Evolutionary conservation across 2,329 filamentous ascomycete species (phyloP).

Genomic region (Dothistroma pini): DNA sequence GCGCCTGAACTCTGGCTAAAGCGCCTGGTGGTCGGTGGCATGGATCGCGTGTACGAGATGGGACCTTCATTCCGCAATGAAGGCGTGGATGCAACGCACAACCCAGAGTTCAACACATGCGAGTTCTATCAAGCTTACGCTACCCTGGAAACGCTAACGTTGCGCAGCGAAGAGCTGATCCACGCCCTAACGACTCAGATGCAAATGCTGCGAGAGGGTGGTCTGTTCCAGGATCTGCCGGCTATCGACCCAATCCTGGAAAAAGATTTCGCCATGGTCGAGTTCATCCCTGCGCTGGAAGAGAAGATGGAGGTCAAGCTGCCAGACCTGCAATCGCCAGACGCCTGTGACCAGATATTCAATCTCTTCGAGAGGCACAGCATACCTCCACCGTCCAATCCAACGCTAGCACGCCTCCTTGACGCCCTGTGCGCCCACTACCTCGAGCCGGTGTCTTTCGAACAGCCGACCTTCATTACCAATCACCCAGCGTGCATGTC

Average conservation of each 20-base stretch:
- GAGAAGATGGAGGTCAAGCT: slow-evolving; percentile 60
- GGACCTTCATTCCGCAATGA: slow-evolving; percentile 92
- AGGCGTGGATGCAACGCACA: slow-evolving; percentile 80
- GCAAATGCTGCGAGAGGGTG: not conserved
- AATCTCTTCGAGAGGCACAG: slow-evolving; percentile 51
- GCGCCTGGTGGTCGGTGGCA: slow-evolving; percentile 80
- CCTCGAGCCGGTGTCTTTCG: slow-evolving; percentile 70
- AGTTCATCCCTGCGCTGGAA: slow-evolving; percentile 81
- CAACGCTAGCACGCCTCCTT: slow-evolving; percentile 66
- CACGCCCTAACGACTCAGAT: slow-evolving; percentile 15
- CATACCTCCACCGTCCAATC: slow-evolving; percentile 49
- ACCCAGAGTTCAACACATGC: slow-evolving; percentile 95
- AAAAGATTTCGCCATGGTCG: slow-evolving; percentile 56
- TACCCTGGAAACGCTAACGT: slow-evolving; percentile 70
- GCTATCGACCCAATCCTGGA: slow-evolving; percentile 16
- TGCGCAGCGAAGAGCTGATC: slow-evolving; percentile 70
- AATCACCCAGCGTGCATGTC: slow-evolving; percentile 89
- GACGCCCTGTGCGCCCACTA: slow-evolving; percentile 74
- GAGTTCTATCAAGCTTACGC: slow-evolving; percentile 92
- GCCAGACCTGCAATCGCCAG: slow-evolving; percentile 48
- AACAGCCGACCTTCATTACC: slow-evolving; percentile 74
- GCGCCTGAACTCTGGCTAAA: slow-evolving; percentile 96
- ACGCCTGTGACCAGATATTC: slow-evolving; percentile 54
- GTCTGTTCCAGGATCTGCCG: slow-evolving; percentile 27
- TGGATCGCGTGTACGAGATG: slow-evolving; percentile 89